Base-by-base conservation (phyloP, 495 filamentous ascomycete genomes). In the Tuber brumale region DNA sequence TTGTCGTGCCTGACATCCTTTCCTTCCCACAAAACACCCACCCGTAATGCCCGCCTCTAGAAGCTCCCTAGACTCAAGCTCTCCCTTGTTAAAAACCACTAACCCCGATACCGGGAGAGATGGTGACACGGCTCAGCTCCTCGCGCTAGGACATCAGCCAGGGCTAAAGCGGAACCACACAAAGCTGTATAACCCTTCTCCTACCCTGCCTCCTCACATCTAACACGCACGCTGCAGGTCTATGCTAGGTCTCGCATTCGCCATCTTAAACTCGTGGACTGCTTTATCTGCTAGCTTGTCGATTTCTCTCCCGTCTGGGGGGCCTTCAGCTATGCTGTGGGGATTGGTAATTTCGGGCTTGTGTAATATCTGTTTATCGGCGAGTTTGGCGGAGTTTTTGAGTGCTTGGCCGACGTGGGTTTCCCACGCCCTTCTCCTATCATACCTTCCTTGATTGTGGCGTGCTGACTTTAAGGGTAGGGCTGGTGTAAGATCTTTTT, bases 301-400 rank as follows among this genome's bases (percentile, higher is more conserved):
- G 14, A 84, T 89, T 0, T 87, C 88, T 1, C 80, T 89, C 27
- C 87, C 87, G 6, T 85, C 84, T 23, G 88, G 88, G 10, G 88
- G 88, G 0, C 86, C 88, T 0, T 86, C 85, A n/a, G 83, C 86
- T 41, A 86, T 89, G 27, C 82, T 89, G 44, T 89, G 88, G 88
- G 91, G 91, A 21, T 84, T 93, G 70, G 82, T 93, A 31, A 90
- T 91, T 6, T 89, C 91, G 5, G 91, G 91, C 75, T 82, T 92
- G 42, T 92, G 91, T 82, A 92, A 91, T 81, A 75, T 92, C n/a
- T 92, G 89, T 77, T 88, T 93, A 51, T 90, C 92, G 27, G 86
- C 89, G 2, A 92, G 90, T 10, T 84, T 94, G 39, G 90, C 92
- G 19, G 92, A 94, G 79, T 93, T 93, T 80, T 84, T 92, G 31